phyloP scores from a whole-genome alignment of 768 basidiomycete genomes.

The Naganishia friedmannii region DNA sequence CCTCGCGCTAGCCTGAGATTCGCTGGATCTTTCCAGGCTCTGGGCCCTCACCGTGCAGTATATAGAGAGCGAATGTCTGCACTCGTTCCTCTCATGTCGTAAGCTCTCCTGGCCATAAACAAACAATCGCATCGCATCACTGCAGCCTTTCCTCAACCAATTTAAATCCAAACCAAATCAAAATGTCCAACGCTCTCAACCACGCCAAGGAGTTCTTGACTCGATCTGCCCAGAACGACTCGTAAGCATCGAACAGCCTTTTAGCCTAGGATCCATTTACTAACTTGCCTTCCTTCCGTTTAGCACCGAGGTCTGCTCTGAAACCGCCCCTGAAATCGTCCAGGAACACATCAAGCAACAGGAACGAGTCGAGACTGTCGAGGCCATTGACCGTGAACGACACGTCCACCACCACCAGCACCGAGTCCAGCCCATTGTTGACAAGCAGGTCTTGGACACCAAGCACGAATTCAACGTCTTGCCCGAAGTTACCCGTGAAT shows the following conservation, averaged over 20 bases:
- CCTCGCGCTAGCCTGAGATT: neutral
- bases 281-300: conserved; percentile 25
- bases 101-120: neutral
- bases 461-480: conserved; percentile 46
- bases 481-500: conserved; percentile 47
- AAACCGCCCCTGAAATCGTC: conserved; percentile 49
- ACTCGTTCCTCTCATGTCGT: neutral
- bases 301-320: conserved; percentile 53
- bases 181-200: conserved; percentile 15
- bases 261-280: neutral
- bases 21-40: conserved; percentile 1
- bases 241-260: neutral
- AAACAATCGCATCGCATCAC: neutral
- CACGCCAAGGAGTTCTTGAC: conserved; percentile 27
- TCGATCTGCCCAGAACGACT: conserved; percentile 22
- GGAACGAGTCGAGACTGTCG: conserved; percentile 47
- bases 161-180: conserved; percentile 29
- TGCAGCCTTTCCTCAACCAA: conserved; percentile 11
- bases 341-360: conserved; percentile 48
- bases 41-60: neutral
- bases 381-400: conserved; percentile 52
- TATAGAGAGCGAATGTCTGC: neutral
- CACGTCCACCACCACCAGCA: conserved; percentile 49
- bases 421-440: conserved; percentile 52
- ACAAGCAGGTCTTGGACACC: conserved; percentile 44